Conservation (phyloP, 176 grass and related monocot species). For the Carex parvula region DNA sequence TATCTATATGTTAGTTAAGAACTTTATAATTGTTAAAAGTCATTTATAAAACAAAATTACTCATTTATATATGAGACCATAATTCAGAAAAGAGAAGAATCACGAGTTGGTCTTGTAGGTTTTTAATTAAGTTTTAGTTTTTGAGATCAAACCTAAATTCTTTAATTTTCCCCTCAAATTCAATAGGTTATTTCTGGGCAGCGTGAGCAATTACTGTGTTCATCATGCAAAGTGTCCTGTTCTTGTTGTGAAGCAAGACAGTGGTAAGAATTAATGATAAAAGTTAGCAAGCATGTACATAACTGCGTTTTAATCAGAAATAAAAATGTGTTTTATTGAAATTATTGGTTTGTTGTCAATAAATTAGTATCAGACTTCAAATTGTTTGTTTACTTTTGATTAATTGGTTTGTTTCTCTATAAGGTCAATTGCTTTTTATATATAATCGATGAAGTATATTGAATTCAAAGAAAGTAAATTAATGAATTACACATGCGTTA, state of each 20-base stretch:
- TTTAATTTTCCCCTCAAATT: not conserved
- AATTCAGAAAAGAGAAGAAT: not conserved
- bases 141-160: not conserved
- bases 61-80: not conserved
- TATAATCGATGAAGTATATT: not conserved
- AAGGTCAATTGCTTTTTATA: too few species aligned
- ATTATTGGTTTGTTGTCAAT: not conserved
- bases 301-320: not conserved
- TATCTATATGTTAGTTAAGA: too few species aligned
- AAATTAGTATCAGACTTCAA: not conserved
- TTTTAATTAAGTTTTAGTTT: not conserved
- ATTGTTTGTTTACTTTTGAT: not conserved
- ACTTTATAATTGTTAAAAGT: too few species aligned
- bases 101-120: not conserved
- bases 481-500: not conserved
- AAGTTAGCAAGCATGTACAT: not conserved
- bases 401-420: too few species aligned
- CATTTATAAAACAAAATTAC: too few species aligned
- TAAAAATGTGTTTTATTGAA: slow-evolving; percentile 10
- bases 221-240: slow-evolving; percentile 7
- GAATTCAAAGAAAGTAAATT: not conserved
- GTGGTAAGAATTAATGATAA: not conserved
- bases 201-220: slow-evolving; percentile 23
- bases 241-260: slow-evolving; percentile 14
- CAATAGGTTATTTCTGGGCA: slow-evolving; percentile 5